These are phyloP conservation scores for Diaporthe ampelina DNA, from an alignment of 2,329 filamentous ascomycete genomes.

Conservation along the genomic window DNA sequence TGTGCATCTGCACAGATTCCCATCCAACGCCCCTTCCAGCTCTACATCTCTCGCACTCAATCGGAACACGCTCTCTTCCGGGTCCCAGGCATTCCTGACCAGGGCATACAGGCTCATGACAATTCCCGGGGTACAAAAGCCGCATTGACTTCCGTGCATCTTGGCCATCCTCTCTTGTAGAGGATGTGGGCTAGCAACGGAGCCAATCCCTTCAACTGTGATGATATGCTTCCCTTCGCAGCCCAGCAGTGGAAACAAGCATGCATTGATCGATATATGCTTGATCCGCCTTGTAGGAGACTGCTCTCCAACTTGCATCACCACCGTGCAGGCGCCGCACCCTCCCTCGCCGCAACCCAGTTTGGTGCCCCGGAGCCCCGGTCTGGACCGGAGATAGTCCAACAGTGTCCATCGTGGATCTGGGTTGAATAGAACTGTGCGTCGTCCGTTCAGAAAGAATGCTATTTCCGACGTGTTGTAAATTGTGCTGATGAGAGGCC, in stretches of 20 bases:
- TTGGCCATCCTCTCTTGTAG: conserved; percentile 92
- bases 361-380: conserved; percentile 27
- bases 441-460: conserved; percentile 29
- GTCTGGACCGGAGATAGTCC: conserved; percentile 26
- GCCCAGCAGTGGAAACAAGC: conserved; percentile 90
- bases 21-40: conserved; percentile 96
- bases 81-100: conserved; percentile 84
- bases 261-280: conserved; percentile 96
- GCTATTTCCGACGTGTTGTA: conserved; percentile 1
- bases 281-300: conserved; percentile 88
- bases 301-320: conserved; percentile 87
- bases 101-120: conserved; percentile 98
- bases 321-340: conserved; percentile 95
- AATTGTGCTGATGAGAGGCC: neutral
- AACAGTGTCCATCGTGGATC: conserved; percentile 33
- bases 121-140: conserved; percentile 97
- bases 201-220: conserved; percentile 95
- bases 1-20: conserved; percentile 94
- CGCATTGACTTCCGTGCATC: conserved; percentile 90
- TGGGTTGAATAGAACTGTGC: conserved; percentile 19
- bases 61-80: conserved; percentile 50
- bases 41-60: conserved; percentile 73
- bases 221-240: conserved; percentile 98
- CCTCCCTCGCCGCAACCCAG: conserved; percentile 92
- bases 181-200: conserved; percentile 87